These are phyloP conservation scores for Dactylonectria estremocensis DNA, from an alignment of 2,329 filamentous ascomycete species.

Conservation along the genomic window DNA sequence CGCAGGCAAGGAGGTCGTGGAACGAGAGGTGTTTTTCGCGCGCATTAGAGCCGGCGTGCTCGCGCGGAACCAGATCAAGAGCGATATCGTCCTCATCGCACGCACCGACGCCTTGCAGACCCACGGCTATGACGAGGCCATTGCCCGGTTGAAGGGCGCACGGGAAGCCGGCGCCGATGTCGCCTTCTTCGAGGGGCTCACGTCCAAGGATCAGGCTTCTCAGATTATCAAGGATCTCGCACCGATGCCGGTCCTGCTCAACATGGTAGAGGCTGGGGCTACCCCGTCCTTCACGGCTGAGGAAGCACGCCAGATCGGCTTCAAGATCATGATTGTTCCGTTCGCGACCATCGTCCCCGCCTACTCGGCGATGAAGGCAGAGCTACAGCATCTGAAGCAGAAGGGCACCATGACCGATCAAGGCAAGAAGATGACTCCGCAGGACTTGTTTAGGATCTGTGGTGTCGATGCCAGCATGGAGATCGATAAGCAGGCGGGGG, in stretches of 20 bases:
- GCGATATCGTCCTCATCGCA: constrained; percentile 76
- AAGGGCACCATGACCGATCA: no score
- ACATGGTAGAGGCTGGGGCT: constrained; percentile 70
- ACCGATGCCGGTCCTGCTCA: constrained; percentile 67
- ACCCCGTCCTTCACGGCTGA: constrained; percentile 67
- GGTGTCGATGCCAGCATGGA: no score
- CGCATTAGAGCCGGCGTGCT: constrained; percentile 70
- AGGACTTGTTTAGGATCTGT: no score
- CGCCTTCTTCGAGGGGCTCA: constrained; percentile 73
- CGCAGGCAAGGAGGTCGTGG: constrained; percentile 72
- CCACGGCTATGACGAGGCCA: constrained; percentile 70
- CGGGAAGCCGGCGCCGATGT: constrained; percentile 71
- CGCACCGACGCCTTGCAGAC: constrained; percentile 74
- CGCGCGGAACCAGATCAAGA: constrained; percentile 62
- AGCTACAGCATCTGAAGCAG: no score
- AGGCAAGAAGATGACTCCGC: no score
- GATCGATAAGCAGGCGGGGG: no score
- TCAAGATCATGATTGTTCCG: constrained; percentile 72
- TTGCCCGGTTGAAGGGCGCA: constrained; percentile 65
- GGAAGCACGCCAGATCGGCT: constrained; percentile 70
- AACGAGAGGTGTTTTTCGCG: constrained; percentile 63
- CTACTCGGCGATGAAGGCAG: constrained; percentile 61
- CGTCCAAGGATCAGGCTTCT: constrained; percentile 64
- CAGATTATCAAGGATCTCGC: constrained; percentile 63
- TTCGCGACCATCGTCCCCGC: constrained; percentile 64